Conservation (phyloP, 2,329 filamentous ascomycete species). For the Leptographium galeiforme region DNA sequence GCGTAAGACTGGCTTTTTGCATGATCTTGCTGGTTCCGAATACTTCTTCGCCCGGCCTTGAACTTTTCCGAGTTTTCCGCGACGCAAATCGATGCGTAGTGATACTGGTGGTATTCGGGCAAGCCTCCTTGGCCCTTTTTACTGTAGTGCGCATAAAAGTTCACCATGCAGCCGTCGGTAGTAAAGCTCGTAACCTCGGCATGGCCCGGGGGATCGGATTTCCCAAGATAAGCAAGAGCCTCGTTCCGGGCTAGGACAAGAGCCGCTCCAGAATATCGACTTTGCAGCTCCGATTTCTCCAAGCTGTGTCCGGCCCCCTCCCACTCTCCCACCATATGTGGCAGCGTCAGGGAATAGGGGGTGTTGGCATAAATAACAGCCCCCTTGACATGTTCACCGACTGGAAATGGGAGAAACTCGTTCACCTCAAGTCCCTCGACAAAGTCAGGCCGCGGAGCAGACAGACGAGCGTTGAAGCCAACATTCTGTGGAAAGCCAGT, state of each 20-base stretch:
- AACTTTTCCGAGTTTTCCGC: too few relatives aligned
- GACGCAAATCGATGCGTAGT: neutral
- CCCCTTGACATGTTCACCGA: neutral
- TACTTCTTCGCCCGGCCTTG: too few relatives aligned
- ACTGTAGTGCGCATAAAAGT: slow-evolving; percentile 17
- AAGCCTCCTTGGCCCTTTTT: slow-evolving; percentile 5
- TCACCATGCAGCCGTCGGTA: slow-evolving; percentile 14
- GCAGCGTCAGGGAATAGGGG: slow-evolving; percentile 13
- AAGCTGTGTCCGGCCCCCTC: slow-evolving; percentile 9
- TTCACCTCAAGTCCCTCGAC: neutral
- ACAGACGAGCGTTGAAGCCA: neutral
- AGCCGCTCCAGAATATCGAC: slow-evolving; percentile 15
- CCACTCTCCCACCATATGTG: slow-evolving; percentile 17
- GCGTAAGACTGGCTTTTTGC: too few relatives aligned
- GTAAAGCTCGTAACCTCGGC: slow-evolving; percentile 15
- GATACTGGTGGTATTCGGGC: slow-evolving; percentile 2
- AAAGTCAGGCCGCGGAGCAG: neutral
- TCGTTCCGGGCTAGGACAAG: slow-evolving; percentile 16
- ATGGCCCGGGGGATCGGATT: slow-evolving; percentile 10
- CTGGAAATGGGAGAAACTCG: neutral
- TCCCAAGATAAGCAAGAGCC: slow-evolving; percentile 12
- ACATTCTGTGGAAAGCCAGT: neutral
- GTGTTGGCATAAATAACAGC: slow-evolving; percentile 12
- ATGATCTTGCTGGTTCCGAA: too few relatives aligned
- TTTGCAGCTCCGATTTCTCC: slow-evolving; percentile 10